Percentiles rank a stretch among this genome's conserved stretches.
These are phyloP conservation scores for Mollisiaceae sp. DNA, from an alignment of 2,329 filamentous ascomycete genomes.

Conservation along the genomic window DNA sequence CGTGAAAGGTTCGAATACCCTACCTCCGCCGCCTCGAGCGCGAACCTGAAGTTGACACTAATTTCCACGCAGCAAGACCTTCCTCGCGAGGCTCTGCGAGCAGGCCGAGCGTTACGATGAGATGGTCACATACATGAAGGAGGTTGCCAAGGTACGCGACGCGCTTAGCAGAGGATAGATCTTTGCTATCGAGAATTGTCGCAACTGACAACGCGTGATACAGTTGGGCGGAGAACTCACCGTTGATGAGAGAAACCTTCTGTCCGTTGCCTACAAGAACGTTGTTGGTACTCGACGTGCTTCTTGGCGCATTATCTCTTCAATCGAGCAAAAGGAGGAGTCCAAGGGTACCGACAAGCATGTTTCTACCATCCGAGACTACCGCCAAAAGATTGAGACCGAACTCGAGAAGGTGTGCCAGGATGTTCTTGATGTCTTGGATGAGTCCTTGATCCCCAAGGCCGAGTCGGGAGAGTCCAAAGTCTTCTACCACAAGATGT, in stretches of 20 bases:
- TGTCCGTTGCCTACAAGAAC: conserved; percentile 99
- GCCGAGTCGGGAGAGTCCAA: conserved; percentile 97
- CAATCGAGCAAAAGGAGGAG: conserved; percentile 99
- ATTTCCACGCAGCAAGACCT: conserved; percentile 80
- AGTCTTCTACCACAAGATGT: conserved; percentile 99
- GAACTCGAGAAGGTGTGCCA: conserved; percentile 98
- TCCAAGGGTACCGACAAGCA: conserved; percentile 96
- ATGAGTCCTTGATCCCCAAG: conserved; percentile 92
- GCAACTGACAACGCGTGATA: conserved; percentile 38
- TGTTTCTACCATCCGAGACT: conserved; percentile 90
- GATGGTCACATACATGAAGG: conserved; percentile 99
- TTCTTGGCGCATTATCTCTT: conserved; percentile 99
- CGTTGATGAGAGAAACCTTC: conserved; percentile 97
- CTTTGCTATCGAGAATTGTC: conserved; percentile 15
- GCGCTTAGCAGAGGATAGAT: conserved; percentile 33
- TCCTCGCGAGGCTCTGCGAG: conserved; percentile 99
- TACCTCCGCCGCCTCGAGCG: conserved; percentile 14
- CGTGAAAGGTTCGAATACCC: conserved; percentile 43
- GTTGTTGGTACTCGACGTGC: conserved; percentile 97
- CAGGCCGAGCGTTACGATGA: conserved; percentile 99
- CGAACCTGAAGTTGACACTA: conserved; percentile 30
- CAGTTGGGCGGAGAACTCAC: conserved; percentile 75
- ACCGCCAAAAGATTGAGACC: conserved; percentile 97
- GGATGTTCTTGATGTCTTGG: conserved; percentile 94
- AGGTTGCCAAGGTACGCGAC: conserved; percentile 84